These are phyloP conservation scores for Linnemannia zychae DNA, from an alignment of 192 early-diverging fungal species.

Conservation along the genomic window DNA sequence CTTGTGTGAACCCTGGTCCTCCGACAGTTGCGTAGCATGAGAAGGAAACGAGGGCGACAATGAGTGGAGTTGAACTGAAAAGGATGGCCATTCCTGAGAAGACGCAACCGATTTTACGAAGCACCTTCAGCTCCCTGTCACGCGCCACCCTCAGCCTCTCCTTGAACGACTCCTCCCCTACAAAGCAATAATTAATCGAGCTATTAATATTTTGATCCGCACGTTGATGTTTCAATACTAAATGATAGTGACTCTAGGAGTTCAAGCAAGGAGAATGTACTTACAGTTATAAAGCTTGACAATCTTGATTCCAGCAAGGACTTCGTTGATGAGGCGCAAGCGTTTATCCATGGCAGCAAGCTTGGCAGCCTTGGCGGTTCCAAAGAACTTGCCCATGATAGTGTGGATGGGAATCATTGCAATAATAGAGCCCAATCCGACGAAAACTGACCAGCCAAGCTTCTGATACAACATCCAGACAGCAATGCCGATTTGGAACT, in stretches of 20 bases:
- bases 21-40: conserved; percentile 15
- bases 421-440: conserved; percentile 18
- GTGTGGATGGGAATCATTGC: conserved; percentile 25
- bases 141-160: neutral
- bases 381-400: conserved; percentile 30
- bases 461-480: conserved; percentile 38
- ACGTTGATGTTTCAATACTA: neutral
- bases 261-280: neutral
- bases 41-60: conserved; percentile 19
- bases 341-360: conserved; percentile 43
- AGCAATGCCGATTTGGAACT: conserved; percentile 25
- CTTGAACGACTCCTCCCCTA: conserved; percentile 28
- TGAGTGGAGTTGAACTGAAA: neutral
- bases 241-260: no score
- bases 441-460: conserved; percentile 30
- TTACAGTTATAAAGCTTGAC: conserved; percentile 42
- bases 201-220: neutral
- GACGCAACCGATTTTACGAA: neutral
- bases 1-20: neutral
- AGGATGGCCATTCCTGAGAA: conserved; percentile 13
- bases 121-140: neutral
- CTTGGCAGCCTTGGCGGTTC: conserved; percentile 24
- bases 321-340: conserved; percentile 39
- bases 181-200: neutral
- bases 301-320: conserved; percentile 49